Evolutionary conservation across 163 green algal species (phyloP).

Genomic region (Trebouxia gelatinosa): DNA sequence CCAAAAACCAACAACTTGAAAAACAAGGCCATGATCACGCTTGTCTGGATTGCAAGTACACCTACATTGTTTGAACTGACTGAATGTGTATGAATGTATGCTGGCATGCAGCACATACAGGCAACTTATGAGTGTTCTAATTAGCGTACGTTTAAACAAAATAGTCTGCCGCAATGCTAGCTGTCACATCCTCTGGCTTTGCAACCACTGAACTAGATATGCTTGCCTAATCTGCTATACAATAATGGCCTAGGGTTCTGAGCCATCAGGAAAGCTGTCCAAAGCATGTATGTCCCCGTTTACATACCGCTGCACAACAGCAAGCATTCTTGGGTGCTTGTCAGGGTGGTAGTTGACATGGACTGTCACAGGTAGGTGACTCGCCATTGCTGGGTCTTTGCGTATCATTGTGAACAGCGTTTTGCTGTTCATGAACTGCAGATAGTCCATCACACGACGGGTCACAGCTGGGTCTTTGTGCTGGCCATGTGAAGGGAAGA

Average conservation of each 20-base stretch:
- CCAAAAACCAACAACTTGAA: too few relatives aligned
- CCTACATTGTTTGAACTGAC: too few relatives aligned
- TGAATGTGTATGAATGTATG: not conserved
- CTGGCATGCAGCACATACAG: not conserved
- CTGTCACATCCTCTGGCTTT: too few relatives aligned
- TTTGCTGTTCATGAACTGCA: constrained; percentile 56
- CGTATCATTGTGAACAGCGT: constrained; percentile 80
- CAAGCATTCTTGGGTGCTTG: constrained; percentile 51
- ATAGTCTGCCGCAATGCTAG: not conserved
- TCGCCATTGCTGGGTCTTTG: constrained; percentile 3
- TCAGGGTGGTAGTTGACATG: constrained; percentile 86
- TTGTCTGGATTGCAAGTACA: too few relatives aligned
- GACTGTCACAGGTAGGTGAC: constrained; percentile 68
- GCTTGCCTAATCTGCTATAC: too few relatives aligned
- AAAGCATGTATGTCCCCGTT: constrained; percentile 1
- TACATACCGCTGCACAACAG: constrained; percentile 5
- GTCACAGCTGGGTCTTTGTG: constrained; percentile 63
- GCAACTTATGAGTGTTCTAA: not conserved
- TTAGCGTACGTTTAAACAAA: not conserved
- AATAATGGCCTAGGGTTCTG: too few relatives aligned
- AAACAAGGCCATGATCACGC: too few relatives aligned
- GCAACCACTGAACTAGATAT: too few relatives aligned
- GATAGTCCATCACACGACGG: constrained; percentile 49
- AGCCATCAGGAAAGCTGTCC: not conserved
- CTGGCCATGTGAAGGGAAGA: constrained; percentile 76